These are phyloP conservation scores for Aspergillus nidulans DNA, from an alignment of 495 filamentous ascomycete genomes.

Conservation along the genomic window DNA sequence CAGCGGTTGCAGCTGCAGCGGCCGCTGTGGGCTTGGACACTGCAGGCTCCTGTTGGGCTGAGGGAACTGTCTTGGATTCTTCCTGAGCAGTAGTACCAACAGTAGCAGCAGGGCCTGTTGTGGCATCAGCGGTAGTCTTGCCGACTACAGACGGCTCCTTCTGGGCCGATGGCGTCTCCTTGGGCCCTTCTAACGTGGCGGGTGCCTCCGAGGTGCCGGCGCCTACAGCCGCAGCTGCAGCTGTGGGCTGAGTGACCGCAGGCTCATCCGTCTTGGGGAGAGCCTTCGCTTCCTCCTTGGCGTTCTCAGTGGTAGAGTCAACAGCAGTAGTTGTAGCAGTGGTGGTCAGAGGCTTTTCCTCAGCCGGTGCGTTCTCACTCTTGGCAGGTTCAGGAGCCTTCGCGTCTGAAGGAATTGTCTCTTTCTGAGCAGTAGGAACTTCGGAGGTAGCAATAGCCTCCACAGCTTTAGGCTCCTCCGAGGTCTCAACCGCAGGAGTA, in stretches of 20 bases:
- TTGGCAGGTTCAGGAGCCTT: slow-evolving; percentile 2
- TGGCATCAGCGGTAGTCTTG: background rate
- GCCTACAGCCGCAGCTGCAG: background rate
- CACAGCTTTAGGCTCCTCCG: background rate
- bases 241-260: background rate
- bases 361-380: background rate
- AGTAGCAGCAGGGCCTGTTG: slow-evolving; percentile 1
- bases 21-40: slow-evolving; percentile 2
- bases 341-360: background rate
- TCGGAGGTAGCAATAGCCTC: background rate
- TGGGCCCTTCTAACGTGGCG: background rate
- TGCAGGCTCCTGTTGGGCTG: background rate
- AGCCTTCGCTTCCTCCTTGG: background rate
- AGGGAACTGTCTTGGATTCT: background rate
- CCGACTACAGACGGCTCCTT: background rate
- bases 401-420: slow-evolving; percentile 3
- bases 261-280: background rate
- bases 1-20: background rate
- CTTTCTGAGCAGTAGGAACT: slow-evolving; percentile 7
- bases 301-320: background rate
- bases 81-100: background rate
- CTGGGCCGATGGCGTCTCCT: background rate
- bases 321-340: background rate
- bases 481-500: background rate
- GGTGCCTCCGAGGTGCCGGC: background rate